Percentiles rank a stretch among this genome's conserved stretches.
phyloP scores from a whole-genome alignment of 2,329 filamentous ascomycete genomes.

The Ustilaginoidea virens region DNA sequence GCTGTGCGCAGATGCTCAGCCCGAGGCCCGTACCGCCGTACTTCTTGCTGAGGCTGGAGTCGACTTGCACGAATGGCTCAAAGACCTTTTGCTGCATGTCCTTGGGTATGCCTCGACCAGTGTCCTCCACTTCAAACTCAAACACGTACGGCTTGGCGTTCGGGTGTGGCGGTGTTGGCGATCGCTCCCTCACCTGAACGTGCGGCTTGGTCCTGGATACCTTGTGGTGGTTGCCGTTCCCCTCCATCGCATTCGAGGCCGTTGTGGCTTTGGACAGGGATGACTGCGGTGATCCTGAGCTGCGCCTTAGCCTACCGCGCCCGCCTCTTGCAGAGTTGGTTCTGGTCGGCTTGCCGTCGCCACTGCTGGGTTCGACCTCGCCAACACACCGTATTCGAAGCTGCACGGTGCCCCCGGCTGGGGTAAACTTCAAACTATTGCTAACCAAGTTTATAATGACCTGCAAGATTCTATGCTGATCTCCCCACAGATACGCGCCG shows the following conservation, averaged over 20 bases:
- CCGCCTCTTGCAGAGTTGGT: constrained; percentile 21
- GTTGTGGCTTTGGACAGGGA: constrained; percentile 25
- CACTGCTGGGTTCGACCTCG: constrained; percentile 29
- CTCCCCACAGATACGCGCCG: constrained; percentile 84
- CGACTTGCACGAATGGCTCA: constrained; percentile 90
- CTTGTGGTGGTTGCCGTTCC: constrained; percentile 42
- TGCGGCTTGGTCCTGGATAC: constrained; percentile 37
- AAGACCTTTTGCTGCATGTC: constrained; percentile 72
- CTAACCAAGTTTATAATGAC: constrained; percentile 89
- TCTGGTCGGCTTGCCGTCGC: constrained; percentile 31
- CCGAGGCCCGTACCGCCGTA: constrained; percentile 81
- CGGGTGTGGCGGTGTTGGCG: constrained; percentile 43
- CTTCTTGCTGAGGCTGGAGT: constrained; percentile 75
- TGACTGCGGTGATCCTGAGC: constrained; percentile 35
- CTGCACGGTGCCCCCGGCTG: constrained; percentile 56
- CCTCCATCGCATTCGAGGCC: constrained; percentile 6
- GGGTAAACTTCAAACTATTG: constrained; percentile 86
- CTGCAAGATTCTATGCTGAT: constrained; percentile 79
- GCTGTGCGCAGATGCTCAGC: constrained; percentile 75
- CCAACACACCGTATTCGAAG: constrained; percentile 62
- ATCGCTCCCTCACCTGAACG: constrained; percentile 35
- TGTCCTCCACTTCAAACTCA: constrained; percentile 81
- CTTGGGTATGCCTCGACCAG: constrained; percentile 69
- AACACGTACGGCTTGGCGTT: constrained; percentile 56
- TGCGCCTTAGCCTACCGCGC: constrained; percentile 28